Percentiles rank a stretch among this genome's conserved stretches.
Conservation (phyloP, 257 asterid genomes). For the Fraxinus anomala region DNA sequence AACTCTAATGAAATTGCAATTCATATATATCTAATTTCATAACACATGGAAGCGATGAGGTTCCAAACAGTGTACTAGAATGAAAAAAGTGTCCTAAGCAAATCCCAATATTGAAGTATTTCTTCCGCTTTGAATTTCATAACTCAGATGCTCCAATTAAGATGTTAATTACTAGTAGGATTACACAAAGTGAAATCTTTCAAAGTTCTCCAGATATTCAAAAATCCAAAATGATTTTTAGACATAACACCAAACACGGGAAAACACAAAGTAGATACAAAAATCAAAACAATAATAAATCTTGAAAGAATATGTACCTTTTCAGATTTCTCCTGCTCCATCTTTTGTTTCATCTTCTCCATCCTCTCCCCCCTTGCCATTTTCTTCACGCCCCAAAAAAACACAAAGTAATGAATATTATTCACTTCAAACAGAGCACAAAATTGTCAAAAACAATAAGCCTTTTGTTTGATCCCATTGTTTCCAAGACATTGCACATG, state of each 20-base stretch:
- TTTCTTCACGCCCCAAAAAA: background rate
- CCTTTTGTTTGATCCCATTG: too few relatives aligned
- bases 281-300: too few relatives aligned
- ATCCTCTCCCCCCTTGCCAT: constrained; percentile 3
- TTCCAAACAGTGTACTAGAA: background rate
- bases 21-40: background rate
- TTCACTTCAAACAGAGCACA: background rate
- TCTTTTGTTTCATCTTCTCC: background rate
- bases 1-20: background rate
- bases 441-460: background rate
- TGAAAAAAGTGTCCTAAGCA: too few relatives aligned
- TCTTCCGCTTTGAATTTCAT: background rate
- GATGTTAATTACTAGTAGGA: background rate
- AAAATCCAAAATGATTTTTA: background rate
- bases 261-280: too few relatives aligned
- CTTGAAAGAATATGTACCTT: background rate
- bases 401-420: background rate
- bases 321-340: background rate
- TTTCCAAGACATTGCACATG: background rate
- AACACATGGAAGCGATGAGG: too few relatives aligned
- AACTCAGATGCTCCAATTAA: background rate
- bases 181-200: background rate
- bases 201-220: background rate
- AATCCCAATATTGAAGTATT: background rate
- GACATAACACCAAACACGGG: background rate